Conservation (phyloP, 2,329 filamentous ascomycete species). For the Aspergillus ochraceoroseus region DNA sequence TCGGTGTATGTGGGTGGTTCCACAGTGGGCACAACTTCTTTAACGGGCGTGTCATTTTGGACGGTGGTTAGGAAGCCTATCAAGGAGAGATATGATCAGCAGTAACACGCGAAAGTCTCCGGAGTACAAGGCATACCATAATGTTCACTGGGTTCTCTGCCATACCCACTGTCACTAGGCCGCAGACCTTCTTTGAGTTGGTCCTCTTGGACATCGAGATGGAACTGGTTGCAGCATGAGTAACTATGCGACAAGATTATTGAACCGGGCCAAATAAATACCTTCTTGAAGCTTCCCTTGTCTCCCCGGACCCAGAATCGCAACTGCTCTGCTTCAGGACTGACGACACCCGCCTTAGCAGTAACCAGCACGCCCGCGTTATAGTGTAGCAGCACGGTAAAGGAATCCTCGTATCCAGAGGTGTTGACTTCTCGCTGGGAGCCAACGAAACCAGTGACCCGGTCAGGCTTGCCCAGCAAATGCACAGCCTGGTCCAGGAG, state of each 20-base stretch:
- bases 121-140: constrained; percentile 45
- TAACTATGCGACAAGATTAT: too few species aligned
- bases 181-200: constrained; percentile 62
- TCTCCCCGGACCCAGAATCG: constrained; percentile 73
- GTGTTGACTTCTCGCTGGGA: constrained; percentile 59
- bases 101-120: background rate
- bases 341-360: constrained; percentile 64
- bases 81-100: background rate
- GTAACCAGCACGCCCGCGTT: constrained; percentile 59
- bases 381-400: constrained; percentile 64
- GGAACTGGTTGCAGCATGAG: constrained; percentile 37
- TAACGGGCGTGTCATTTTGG: constrained; percentile 49
- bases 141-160: constrained; percentile 55
- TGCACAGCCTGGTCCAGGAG: constrained; percentile 69
- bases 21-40: constrained; percentile 53
- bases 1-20: constrained; percentile 63
- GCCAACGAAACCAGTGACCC: constrained; percentile 64
- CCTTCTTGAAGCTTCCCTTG: constrained; percentile 70
- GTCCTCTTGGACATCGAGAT: constrained; percentile 69
- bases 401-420: constrained; percentile 46
- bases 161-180: constrained; percentile 60
- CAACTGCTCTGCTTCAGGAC: constrained; percentile 63
- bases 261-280: constrained; percentile 14
- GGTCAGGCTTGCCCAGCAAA: constrained; percentile 63
- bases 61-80: constrained; percentile 51